Conservation (phyloP, 202 grass and related monocot genomes). For the Tripidium arundinaceum region DNA sequence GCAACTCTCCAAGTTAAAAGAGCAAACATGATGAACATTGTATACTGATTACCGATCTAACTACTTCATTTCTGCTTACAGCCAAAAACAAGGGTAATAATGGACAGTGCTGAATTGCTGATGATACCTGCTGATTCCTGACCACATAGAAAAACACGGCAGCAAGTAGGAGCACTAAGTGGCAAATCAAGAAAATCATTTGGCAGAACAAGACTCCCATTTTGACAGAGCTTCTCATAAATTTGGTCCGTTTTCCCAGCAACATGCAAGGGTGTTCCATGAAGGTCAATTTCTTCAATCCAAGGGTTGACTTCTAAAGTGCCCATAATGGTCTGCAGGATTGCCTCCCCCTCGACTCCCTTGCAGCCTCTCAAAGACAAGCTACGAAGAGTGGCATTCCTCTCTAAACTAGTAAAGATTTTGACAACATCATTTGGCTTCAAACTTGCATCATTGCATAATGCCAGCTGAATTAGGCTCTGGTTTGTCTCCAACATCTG, state of each 20-base stretch:
- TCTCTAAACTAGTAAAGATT: constrained; percentile 81
- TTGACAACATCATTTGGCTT: constrained; percentile 64
- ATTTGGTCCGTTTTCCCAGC: constrained; percentile 56
- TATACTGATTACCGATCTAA: not conserved
- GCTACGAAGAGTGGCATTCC: constrained; percentile 57
- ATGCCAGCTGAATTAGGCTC: constrained; percentile 54
- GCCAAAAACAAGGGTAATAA: not conserved
- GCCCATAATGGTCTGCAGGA: constrained; percentile 69
- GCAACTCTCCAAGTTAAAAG: not conserved
- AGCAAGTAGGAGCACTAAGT: constrained; percentile 54
- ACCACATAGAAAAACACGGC: constrained; percentile 65
- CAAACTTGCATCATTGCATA: constrained; percentile 65
- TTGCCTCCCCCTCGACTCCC: constrained; percentile 73
- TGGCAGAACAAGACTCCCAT: constrained; percentile 44
- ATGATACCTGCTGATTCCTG: constrained; percentile 61
- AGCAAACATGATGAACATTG: not conserved
- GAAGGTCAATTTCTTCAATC: constrained; percentile 95
- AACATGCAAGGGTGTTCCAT: constrained; percentile 72
- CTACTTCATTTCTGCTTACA: constrained; percentile 4
- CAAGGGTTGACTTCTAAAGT: constrained; percentile 86
- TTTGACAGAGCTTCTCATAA: constrained; percentile 90
- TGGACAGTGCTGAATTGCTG: not conserved
- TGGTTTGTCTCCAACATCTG: constrained; percentile 87
- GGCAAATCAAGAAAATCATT: constrained; percentile 64
- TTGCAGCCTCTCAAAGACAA: constrained; percentile 69